Conservation (phyloP, 768 basidiomycete species). For the Plicaturopsis crispa region DNA sequence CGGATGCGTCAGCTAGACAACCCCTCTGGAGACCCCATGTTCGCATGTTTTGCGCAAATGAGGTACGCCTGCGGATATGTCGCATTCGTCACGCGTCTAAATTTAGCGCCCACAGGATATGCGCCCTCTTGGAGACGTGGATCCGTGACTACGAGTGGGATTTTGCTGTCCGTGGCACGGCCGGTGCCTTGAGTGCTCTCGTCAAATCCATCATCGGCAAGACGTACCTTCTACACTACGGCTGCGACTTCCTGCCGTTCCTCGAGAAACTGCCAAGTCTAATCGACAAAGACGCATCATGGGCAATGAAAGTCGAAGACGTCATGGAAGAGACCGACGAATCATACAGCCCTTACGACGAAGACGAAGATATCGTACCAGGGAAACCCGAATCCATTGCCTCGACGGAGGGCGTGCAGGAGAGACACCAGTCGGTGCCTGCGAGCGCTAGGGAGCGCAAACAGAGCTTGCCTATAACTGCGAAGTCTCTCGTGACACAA, state of each 20-base stretch:
- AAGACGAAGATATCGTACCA: slow-evolving; percentile 31
- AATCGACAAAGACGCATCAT: slow-evolving; percentile 60
- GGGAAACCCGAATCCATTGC: neutral
- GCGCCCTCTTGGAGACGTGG: slow-evolving; percentile 73
- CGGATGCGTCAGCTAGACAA: slow-evolving; percentile 73
- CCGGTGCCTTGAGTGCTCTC: slow-evolving; percentile 65
- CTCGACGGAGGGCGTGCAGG: neutral
- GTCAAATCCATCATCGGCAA: slow-evolving; percentile 76
- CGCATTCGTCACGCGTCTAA: too few species aligned
- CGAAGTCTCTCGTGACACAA: slow-evolving; percentile 34
- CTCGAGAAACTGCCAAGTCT: slow-evolving; percentile 57
- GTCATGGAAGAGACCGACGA: slow-evolving; percentile 58
- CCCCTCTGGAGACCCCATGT: slow-evolving; percentile 72
- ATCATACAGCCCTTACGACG: slow-evolving; percentile 43
- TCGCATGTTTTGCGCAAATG: slow-evolving; percentile 86
- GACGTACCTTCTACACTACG: slow-evolving; percentile 79
- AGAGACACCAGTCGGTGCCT: neutral
- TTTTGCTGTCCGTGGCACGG: slow-evolving; percentile 70
- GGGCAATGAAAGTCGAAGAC: slow-evolving; percentile 67
- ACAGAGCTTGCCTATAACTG: slow-evolving; percentile 53
- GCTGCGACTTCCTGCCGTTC: slow-evolving; percentile 76
- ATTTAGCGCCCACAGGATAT: slow-evolving; percentile 49
- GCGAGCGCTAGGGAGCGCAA: slow-evolving; percentile 51
- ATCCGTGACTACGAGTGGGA: slow-evolving; percentile 69
- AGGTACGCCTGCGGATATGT: slow-evolving; percentile 50